These are phyloP conservation scores for Pezicula neosporulosa DNA, from an alignment of 2,329 filamentous ascomycete genomes.

Conservation along the genomic window DNA sequence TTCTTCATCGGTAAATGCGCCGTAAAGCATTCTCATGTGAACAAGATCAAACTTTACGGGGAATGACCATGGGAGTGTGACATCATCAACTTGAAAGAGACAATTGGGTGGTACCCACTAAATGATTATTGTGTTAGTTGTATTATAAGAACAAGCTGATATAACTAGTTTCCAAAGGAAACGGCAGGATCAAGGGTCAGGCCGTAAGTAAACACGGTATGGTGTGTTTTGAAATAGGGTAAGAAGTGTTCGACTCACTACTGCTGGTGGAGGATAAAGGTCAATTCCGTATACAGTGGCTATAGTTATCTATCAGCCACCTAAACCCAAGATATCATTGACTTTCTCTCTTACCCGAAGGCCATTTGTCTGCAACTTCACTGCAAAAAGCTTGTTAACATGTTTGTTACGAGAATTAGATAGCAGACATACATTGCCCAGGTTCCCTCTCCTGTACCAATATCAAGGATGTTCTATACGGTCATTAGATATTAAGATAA, in stretches of 20 bases:
- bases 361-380: too few relatives aligned
- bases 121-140: too few relatives aligned
- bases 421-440: conserved; percentile 16
- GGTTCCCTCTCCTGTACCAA: conserved; percentile 20
- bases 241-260: neutral
- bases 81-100: conserved; percentile 20
- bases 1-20: conserved; percentile 14
- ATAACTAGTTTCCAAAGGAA: too few relatives aligned
- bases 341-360: too few relatives aligned
- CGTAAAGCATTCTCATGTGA: conserved; percentile 8
- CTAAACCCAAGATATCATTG: too few relatives aligned
- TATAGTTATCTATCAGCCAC: conserved; percentile 13
- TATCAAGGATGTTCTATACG: conserved; percentile 13
- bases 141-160: too few relatives aligned
- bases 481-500: neutral
- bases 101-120: conserved; percentile 23
- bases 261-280: conserved; percentile 13
- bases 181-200: too few relatives aligned
- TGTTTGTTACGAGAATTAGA: neutral
- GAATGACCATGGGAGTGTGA: conserved; percentile 37
- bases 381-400: too few relatives aligned
- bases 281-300: conserved; percentile 21
- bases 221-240: too few relatives aligned
- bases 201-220: too few relatives aligned
- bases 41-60: conserved; percentile 46